A percentile compares a stretch with the other conserved stretches of the same genome.
phyloP scores from a whole-genome alignment of 2,329 filamentous ascomycete genomes.

The Fusarium abutilonis region DNA sequence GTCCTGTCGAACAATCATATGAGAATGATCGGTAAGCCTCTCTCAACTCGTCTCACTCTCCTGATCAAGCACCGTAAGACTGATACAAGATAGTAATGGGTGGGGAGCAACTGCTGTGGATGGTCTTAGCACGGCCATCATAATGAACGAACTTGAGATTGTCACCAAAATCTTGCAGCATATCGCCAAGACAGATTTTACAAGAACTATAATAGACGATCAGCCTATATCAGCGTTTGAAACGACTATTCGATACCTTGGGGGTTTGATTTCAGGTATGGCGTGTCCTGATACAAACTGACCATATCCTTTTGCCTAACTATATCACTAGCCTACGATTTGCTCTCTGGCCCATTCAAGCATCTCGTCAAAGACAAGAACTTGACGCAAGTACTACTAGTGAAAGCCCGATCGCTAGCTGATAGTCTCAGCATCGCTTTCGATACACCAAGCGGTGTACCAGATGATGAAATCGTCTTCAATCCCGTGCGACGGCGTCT shows the following conservation, averaged over 20 bases:
- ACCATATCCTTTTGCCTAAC: not conserved
- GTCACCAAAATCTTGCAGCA: conserved; percentile 33
- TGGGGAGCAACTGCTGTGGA: conserved; percentile 39
- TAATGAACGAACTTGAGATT: conserved; percentile 29
- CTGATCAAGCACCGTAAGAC: not conserved
- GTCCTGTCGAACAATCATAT: conserved; percentile 13
- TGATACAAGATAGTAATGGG: conserved; percentile 28
- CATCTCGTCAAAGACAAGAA: conserved; percentile 4
- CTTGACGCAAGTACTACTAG: not conserved
- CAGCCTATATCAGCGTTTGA: conserved; percentile 33
- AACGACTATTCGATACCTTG: conserved; percentile 35
- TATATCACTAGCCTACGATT: conserved; percentile 22
- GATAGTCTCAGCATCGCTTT: conserved; percentile 35
- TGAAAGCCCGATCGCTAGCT: conserved; percentile 2
- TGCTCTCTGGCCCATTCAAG: conserved; percentile 25
- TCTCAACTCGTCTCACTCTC: too few species aligned
- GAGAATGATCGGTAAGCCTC: conserved; percentile 34
- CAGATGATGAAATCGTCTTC: conserved; percentile 37
- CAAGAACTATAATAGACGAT: conserved; percentile 2
- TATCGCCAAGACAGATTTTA: conserved; percentile 30
- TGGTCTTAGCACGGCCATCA: conserved; percentile 33
- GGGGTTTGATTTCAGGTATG: conserved; percentile 28
- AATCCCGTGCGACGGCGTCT: conserved; percentile 3
- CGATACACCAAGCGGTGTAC: conserved; percentile 34
- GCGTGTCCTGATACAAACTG: not conserved